These are phyloP conservation scores for Phialophora tarda DNA, from an alignment of 2,329 filamentous ascomycete species.

Conservation along the genomic window DNA sequence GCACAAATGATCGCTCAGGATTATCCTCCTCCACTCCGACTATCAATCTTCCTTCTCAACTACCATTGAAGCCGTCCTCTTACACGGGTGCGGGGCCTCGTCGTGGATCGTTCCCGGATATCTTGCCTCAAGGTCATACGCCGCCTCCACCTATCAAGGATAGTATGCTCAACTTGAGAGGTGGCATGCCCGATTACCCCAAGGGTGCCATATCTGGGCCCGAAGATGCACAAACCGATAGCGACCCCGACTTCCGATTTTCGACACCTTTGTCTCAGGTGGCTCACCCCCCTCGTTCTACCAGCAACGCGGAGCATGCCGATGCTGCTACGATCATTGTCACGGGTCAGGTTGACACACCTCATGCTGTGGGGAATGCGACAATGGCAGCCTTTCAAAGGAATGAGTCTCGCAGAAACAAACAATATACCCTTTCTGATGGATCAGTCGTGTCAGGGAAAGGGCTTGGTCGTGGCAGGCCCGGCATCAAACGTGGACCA, in stretches of 20 bases:
- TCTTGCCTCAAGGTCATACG: constrained; percentile 28
- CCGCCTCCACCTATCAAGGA: constrained; percentile 16
- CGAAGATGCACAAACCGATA: constrained; percentile 25
- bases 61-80: neutral
- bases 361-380: neutral
- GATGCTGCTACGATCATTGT: constrained; percentile 17
- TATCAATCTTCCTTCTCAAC: neutral
- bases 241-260: constrained; percentile 25
- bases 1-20: neutral
- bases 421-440: constrained; percentile 36
- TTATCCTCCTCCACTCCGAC: neutral
- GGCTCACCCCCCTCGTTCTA: constrained; percentile 12
- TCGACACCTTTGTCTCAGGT: constrained; percentile 13
- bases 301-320: neutral
- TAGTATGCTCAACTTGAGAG: neutral
- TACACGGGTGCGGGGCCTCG: constrained; percentile 16
- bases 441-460: constrained; percentile 39
- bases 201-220: constrained; percentile 3
- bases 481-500: constrained; percentile 41
- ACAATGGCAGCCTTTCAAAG: neutral
- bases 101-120: constrained; percentile 27
- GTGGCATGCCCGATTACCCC: neutral
- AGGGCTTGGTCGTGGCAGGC: constrained; percentile 39
- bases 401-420: constrained; percentile 19
- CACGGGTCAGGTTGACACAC: neutral